Evolutionary conservation across 2,329 filamentous ascomycete species (phyloP), one percentile per base, ranked within the genome.

Genomic region (Neofusicoccum ribis): DNA sequence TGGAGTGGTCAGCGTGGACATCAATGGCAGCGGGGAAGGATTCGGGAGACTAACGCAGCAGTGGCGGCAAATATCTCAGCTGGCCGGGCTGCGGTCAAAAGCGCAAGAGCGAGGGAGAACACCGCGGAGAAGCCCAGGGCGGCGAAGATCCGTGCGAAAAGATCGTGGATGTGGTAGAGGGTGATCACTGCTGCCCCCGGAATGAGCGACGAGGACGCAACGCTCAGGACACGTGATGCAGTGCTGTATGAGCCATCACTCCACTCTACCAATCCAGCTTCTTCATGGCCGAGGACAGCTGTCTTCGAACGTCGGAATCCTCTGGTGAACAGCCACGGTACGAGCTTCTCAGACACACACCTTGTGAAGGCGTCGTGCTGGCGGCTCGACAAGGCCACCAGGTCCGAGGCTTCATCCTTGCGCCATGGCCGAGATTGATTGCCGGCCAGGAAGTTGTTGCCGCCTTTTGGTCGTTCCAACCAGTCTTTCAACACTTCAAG

Each of bases 11-110:
- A 51, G 17, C 23, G 23, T 23, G 23, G 23, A 23, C 23, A 23
- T 23, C 23, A 23, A 3, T 23, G 3, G 23, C 23, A 23, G 23
- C 23, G 23, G 2, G 23, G 23, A 3, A 23, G 23, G 23, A 23
- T 23, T 23, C 23, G 23, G 23, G 2, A 1, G 9, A 50, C 58
- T 50, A 14, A 62, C 58, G 58, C 46, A n/a, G 43, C 58, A 5
- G 58, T 62, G 4, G 43, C 58, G n/a, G n/a, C 58, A 39, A 62
- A 62, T 23, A 62, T 62, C 39, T 50, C 58, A 27, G 44, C 44
- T 1, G 43, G 34, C 4, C 58, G 58, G n/a, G 58, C 58, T 8
- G 14, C 15, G 43, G 58, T 62, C 1, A 62, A 15, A 9, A 62
- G 44, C 7, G 58, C 58, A 15, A 62, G 31, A 27, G 58, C 44